Evolutionary conservation across 2,329 filamentous ascomycete genomes (phyloP), one percentile per base, ranked within the genome.

Genomic region (Esteya vermicola): DNA sequence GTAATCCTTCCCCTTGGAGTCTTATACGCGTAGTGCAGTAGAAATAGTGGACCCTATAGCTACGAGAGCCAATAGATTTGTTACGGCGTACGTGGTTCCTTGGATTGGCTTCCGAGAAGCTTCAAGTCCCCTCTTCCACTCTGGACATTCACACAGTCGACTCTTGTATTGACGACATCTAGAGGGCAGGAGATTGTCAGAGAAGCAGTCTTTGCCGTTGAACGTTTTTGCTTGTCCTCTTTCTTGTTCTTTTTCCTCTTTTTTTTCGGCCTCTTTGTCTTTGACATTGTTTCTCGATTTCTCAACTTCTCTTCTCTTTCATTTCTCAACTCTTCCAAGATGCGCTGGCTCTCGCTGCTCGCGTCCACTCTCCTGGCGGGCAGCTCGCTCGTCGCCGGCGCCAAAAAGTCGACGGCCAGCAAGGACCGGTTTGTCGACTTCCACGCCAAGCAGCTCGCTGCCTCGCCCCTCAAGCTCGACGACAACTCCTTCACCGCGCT

Each of bases 401-500:
- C 32, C 19, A n/a, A n/a, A n/a, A n/a, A n/a, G n/a, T n/a, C n/a
- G n/a, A n/a, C 28, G 39, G 81, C 80, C 55, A 77, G 81, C 57
- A 63, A 58, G 39, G 52, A 84, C 57, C 76, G 73, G 53, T 94
- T 89, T 65, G 57, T 72, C 47, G 69, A 75, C 43, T 89, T 78
- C 63, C 76, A 81, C 55, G 56, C 72, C 48, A 78, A 86, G 57
- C 67, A 81, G 43, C 68, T 78, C 43, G 65, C 68, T 33, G 71
- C 72, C 4, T 61, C 72, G 21, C 80, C 86, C 6, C 53, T 94
- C 55, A 85, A 85, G 64, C 75, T 98, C 50, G 71, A 79, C 58
- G 86, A 94, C 58, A 61, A 63, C 20, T 66, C 70, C 36, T 98
- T 91, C 67, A 70, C 73, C 50, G 72, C 82, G 48, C 64, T 96